Base-by-base conservation (phyloP, 495 filamentous ascomycete genomes). In the Xylaria bambusicola region DNA sequence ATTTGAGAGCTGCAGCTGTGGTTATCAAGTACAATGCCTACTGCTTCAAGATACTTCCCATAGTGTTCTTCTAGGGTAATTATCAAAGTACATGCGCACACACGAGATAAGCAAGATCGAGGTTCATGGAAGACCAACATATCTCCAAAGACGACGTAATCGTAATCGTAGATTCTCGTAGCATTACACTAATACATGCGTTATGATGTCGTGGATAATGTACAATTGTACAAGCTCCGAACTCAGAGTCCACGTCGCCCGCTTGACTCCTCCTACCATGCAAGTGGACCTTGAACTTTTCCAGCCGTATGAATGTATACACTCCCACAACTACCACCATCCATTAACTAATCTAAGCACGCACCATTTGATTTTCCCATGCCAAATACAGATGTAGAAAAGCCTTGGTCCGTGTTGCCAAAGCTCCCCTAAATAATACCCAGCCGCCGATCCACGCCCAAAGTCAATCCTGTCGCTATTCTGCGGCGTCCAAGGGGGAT, bases 211-310 rank as follows among this genome's bases (percentile, higher is more conserved):
- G 44, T 58, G 58, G 53, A 48, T 68, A 62, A 64, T 71, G 68
- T 68, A 71, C 68, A 68, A 63, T 35, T 48, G 63, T 68, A 71
- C 66, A 66, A 62, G 48, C 52, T 68, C 52, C 62, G 50, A 58
- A 47, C 56, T 58, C 49, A 49, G 52, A 64, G 51, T 60, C 65
- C 68, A 56, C 54, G 40, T 56, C 68, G 46, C 52, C 60, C 57
- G 35, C 59, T 68, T 71, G 61, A 70, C 67, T 70, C 67, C 69
- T 66, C 69, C 69, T 66, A 46, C 67, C 64, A 72, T 72, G 69
- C 68, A 68, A 55, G 66, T 66, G 66, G 60, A 58, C 61, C 57
- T 56, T 58, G 29, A 70, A 67, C 58, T 70, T 72, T 70, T 66
- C 69, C 61, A 59, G 58, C 65, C 61, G 62, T 68, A 61, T 61